Percentiles rank a stretch among this genome's conserved stretches.
phyloP scores from a whole-genome alignment of 306 rosid species.

The Mimosa bimucronata region DNA sequence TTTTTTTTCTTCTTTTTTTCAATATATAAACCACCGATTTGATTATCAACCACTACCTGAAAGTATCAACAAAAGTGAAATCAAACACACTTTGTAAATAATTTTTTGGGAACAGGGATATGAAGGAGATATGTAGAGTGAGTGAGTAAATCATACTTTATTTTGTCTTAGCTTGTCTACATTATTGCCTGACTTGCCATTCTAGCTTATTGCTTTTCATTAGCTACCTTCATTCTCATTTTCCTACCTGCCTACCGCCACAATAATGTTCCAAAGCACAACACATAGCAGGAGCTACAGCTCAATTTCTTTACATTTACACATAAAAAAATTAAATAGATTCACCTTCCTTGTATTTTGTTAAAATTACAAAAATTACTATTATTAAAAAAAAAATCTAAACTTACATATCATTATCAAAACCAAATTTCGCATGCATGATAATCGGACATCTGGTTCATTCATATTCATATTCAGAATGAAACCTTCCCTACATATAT shows the following conservation, averaged over 20 bases:
- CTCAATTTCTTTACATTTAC: not conserved
- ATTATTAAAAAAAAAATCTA: not conserved
- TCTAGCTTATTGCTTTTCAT: not conserved
- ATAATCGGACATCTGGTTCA: constrained; percentile 22
- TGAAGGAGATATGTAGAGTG: not conserved
- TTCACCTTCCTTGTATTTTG: not conserved
- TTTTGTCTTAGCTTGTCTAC: not conserved
- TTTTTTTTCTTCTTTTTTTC: too few species aligned
- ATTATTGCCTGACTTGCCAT: not conserved
- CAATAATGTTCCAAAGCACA: not conserved
- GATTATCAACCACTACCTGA: not conserved
- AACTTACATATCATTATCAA: not conserved
- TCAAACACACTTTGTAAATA: constrained; percentile 35
- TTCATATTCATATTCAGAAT: constrained; percentile 34
- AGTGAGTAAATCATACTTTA: not conserved
- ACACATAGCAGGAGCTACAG: not conserved
- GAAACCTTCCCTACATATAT: constrained; percentile 25
- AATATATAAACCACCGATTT: not conserved
- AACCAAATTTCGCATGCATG: constrained; percentile 16
- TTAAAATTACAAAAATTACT: too few species aligned
- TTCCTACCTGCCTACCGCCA: not conserved
- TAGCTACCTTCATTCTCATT: not conserved
- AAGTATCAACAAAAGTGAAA: not conserved
- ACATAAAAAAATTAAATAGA: not conserved
- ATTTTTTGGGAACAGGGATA: constrained; percentile 14